These are phyloP conservation scores for Pinus albicaulis DNA, from an alignment of 75 land plant species.

Conservation along the genomic window DNA sequence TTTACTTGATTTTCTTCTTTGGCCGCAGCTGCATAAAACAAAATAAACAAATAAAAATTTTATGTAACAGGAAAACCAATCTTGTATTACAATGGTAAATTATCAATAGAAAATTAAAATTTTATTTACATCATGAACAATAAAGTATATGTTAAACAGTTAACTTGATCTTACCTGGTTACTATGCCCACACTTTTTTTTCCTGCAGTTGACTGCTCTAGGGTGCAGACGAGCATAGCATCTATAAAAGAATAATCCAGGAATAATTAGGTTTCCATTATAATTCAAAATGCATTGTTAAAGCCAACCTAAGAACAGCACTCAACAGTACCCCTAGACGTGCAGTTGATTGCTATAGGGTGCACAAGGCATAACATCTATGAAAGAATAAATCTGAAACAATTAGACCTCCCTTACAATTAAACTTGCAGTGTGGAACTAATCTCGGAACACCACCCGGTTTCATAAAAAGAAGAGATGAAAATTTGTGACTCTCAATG, in stretches of 20 bases:
- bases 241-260: conserved; percentile 16
- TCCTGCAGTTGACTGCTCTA: conserved; percentile 73
- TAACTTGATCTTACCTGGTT: conserved; percentile 39
- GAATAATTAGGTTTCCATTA: no score
- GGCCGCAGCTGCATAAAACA: conserved; percentile 51
- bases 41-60: neutral
- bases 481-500: no score
- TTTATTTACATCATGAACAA: neutral
- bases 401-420: no score
- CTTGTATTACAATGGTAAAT: neutral
- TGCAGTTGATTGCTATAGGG: conserved; percentile 54
- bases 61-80: neutral
- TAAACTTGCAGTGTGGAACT: no score
- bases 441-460: no score
- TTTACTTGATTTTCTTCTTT: conserved; percentile 64
- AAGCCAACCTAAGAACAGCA: no score
- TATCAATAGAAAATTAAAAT: neutral
- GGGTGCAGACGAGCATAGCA: conserved; percentile 79
- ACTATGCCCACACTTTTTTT: conserved; percentile 74
- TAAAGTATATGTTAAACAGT: neutral
- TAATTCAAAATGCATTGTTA: no score
- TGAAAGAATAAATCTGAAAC: neutral
- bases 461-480: no score
- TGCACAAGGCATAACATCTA: conserved; percentile 73
- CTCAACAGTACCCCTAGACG: no score